These are phyloP conservation scores for Vigna angularis DNA, from an alignment of 306 rosid genomes.

Conservation along the genomic window DNA sequence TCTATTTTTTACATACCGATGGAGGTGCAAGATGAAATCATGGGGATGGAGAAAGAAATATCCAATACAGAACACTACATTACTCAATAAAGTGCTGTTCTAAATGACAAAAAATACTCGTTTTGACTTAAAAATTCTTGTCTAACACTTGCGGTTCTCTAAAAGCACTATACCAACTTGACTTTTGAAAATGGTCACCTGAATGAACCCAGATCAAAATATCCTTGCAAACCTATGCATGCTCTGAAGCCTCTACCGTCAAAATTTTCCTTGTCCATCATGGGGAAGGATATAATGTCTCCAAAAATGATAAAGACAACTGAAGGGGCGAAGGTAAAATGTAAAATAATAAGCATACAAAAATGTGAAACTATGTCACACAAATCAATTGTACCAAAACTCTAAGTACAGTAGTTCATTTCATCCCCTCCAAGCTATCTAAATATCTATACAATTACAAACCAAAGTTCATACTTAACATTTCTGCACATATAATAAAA, in stretches of 20 bases:
- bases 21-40: too few relatives aligned
- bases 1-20: too few relatives aligned
- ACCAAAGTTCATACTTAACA: conserved; percentile 44
- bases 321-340: not conserved
- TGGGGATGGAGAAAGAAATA: too few relatives aligned
- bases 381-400: conserved; percentile 41
- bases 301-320: not conserved
- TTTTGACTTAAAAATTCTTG: too few relatives aligned
- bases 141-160: too few relatives aligned
- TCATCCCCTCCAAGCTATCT: conserved; percentile 46
- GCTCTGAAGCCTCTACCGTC: not conserved
- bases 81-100: too few relatives aligned
- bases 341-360: conserved; percentile 21
- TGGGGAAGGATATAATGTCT: conserved; percentile 20
- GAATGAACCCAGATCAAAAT: too few relatives aligned
- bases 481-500: conserved; percentile 43
- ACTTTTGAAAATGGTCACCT: too few relatives aligned
- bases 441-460: conserved; percentile 49
- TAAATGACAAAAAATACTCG: too few relatives aligned
- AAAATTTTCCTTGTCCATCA: conserved; percentile 13
- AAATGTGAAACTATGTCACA: conserved; percentile 50
- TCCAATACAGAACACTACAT: too few relatives aligned
- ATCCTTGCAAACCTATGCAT: too few relatives aligned
- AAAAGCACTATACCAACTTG: too few relatives aligned
- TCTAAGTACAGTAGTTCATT: conserved; percentile 41